Evolutionary conservation across 139 green algal genomes (phyloP).

Genomic region (Chlamydomonas urium): DNA sequence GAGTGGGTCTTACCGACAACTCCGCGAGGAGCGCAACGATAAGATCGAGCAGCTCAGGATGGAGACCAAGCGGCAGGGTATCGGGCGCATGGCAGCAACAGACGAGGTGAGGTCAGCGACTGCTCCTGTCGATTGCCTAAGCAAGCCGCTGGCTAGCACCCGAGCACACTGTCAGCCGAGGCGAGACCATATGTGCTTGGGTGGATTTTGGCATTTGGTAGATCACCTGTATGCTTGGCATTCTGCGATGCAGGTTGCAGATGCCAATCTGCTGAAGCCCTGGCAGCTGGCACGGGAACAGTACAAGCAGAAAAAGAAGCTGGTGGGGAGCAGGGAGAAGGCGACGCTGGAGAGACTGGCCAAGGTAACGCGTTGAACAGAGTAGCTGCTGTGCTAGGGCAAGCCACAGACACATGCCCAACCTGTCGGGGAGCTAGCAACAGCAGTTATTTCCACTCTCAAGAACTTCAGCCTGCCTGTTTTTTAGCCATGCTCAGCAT

Average conservation of each 20-base stretch:
- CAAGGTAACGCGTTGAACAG: conserved; percentile 54
- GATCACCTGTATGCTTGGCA: not conserved
- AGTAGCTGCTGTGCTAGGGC: no score
- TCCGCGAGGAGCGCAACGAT: conserved; percentile 5
- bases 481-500: not conserved
- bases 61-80: conserved; percentile 14
- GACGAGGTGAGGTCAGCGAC: conserved; percentile 12
- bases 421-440: no score
- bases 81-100: not conserved
- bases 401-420: no score
- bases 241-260: conserved; percentile 30
- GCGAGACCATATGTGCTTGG: no score
- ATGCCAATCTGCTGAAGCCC: conserved; percentile 66
- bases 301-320: conserved; percentile 66
- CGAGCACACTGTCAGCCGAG: no score
- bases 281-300: conserved; percentile 60
- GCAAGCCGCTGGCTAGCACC: no score
- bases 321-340: conserved; percentile 58
- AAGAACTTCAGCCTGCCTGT: not conserved
- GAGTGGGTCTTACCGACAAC: not conserved
- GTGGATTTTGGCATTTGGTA: not conserved
- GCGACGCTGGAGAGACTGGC: conserved; percentile 57
- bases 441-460: no score
- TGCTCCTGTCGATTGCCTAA: no score
- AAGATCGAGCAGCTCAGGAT: not conserved